Evolutionary conservation across 352 stramenopile species (phyloP), one percentile per base, ranked within the genome.

Genomic region (Halophytophthora batemanensis): DNA sequence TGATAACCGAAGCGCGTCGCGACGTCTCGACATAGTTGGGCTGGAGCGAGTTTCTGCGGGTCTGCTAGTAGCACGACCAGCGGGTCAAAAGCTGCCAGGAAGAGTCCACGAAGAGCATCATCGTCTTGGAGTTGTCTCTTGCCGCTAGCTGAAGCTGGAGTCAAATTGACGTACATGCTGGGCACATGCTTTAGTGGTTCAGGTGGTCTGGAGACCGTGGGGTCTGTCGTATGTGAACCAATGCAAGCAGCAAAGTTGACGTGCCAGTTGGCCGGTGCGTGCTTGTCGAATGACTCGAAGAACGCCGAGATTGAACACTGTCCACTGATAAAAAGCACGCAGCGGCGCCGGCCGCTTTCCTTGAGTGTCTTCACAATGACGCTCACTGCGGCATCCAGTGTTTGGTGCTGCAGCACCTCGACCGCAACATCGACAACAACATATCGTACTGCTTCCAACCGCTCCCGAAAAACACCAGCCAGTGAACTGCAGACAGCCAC

Each of bases 81-180:
- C 6, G 68, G 65, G n/a, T 71, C 54, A 40, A 84, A 66, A 3
- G 78, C 53, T 4, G 23, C 13, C 6, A 50, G 34, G 28, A 80
- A 74, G 17, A 82, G 44, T 2, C 19, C 13, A 13, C 40, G 19
- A n/a, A 72, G 45, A 53, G 14, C 49, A 45, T 28, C 34, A 1
- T 40, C 45, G 21, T 2, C 4, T 22, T 37, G 38, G 1, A 46
- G 13, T 1, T 49, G 18, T 18, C 45, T 36, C 19, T 28, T 15
- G 29, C 55, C 52, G 14, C 15, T 45, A n/a, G 17, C 13, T 11
- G 11, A 34, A 23, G 28, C 44, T 6, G 37, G 38, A 18, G 45
- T 28, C 13, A 68, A 21, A 11, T 1, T 35, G 19, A 57, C 49
- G 13, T 53, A 45, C 5, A 68, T 23, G 6, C 50, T 23, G 36